Percentiles rank a stretch among this genome's conserved stretches.
phyloP scores from a whole-genome alignment of 768 basidiomycete species.

The Scleroderma citrinum region DNA sequence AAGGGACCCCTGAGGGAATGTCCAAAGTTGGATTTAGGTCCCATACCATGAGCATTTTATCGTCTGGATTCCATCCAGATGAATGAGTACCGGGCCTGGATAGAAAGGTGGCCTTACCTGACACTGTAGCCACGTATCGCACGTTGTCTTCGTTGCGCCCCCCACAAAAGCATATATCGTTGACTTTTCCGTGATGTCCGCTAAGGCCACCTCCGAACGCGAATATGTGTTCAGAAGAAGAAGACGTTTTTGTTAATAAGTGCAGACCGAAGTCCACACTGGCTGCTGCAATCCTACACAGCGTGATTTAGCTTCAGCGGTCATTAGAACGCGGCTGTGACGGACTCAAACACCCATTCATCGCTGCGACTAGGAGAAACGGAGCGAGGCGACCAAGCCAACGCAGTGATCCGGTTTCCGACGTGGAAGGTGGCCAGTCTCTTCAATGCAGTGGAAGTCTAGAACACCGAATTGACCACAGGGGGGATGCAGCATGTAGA shows the following conservation, averaged over 20 bases:
- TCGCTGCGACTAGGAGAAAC: slow-evolving; percentile 61
- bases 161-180: slow-evolving; percentile 76
- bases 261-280: slow-evolving; percentile 66
- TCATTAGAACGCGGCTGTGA: slow-evolving; percentile 1
- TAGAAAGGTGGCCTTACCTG: slow-evolving; percentile 38
- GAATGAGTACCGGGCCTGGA: slow-evolving; percentile 1
- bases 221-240: slow-evolving; percentile 48
- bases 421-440: slow-evolving; percentile 68
- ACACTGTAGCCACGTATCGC: slow-evolving; percentile 76
- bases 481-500: no score
- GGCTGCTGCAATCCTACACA: slow-evolving; percentile 58
- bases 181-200: slow-evolving; percentile 75
- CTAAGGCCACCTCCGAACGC: slow-evolving; percentile 75
- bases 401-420: slow-evolving; percentile 61
- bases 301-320: slow-evolving; percentile 6
- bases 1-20: slow-evolving; percentile 33
- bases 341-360: slow-evolving; percentile 70
- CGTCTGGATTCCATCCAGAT: slow-evolving; percentile 40
- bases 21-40: slow-evolving; percentile 60
- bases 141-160: slow-evolving; percentile 61
- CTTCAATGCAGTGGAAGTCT: slow-evolving; percentile 41
- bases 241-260: slow-evolving; percentile 53
- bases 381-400: slow-evolving; percentile 73
- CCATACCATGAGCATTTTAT: slow-evolving; percentile 84
- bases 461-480: slow-evolving; percentile 9